phyloP scores from a whole-genome alignment of 768 basidiomycete genomes.

The Auriscalpium vulgare region DNA sequence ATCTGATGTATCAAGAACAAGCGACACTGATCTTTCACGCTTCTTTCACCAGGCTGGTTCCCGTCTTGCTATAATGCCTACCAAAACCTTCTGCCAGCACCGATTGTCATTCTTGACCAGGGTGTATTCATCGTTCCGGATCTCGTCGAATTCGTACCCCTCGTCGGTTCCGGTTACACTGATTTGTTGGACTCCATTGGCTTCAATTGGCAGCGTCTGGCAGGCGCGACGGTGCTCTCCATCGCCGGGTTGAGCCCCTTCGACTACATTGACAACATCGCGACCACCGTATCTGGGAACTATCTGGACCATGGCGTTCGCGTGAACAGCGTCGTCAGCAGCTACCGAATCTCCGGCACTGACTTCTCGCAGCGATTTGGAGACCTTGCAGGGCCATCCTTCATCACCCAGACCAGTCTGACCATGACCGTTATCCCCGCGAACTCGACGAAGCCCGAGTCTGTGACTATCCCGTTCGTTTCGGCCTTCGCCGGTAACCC shows the following conservation, averaged over 20 bases:
- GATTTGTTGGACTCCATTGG: slow-evolving; percentile 1
- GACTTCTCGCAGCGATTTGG: slow-evolving; percentile 53
- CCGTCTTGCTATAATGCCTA: slow-evolving; percentile 46
- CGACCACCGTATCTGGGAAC: slow-evolving; percentile 52
- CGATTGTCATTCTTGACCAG: slow-evolving; percentile 1
- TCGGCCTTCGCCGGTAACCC: slow-evolving; percentile 36
- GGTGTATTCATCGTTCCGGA: slow-evolving; percentile 10
- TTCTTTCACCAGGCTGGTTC: slow-evolving; percentile 38
- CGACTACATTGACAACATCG: slow-evolving; percentile 48
- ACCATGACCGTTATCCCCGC: slow-evolving; percentile 39
- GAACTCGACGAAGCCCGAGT: slow-evolving; percentile 40
- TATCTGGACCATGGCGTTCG: slow-evolving; percentile 57
- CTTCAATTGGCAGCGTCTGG: slow-evolving; percentile 42
- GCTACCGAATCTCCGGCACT: slow-evolving; percentile 36
- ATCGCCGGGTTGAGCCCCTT: slow-evolving; percentile 49
- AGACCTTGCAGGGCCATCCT: slow-evolving; percentile 44
- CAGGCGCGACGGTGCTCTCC: slow-evolving; percentile 46
- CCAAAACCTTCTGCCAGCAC: slow-evolving; percentile 25
- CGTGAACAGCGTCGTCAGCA: slow-evolving; percentile 54
- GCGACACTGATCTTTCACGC: not conserved
- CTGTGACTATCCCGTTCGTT: slow-evolving; percentile 44
- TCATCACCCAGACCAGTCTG: slow-evolving; percentile 38
- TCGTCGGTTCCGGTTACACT: slow-evolving; percentile 1
- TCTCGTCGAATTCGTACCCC: slow-evolving; percentile 2
- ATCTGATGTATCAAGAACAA: not conserved